Evolutionary conservation across 495 filamentous ascomycete genomes (phyloP), one percentile per base, ranked within the genome.

Genomic region (Copromyces sp.): DNA sequence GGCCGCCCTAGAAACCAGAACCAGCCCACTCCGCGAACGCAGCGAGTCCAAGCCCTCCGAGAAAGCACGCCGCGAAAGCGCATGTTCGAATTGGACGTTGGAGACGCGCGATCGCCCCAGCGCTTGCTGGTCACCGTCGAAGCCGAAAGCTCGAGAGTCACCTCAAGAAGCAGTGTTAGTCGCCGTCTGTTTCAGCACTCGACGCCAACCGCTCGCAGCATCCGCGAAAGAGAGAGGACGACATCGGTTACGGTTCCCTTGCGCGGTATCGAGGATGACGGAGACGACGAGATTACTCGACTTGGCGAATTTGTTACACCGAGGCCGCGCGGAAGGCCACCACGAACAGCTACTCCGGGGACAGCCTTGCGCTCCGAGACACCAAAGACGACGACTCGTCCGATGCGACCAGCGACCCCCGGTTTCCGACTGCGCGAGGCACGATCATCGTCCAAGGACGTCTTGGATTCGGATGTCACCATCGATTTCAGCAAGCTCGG

Each of bases 41-140:
- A 82, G 74, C 72, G 76, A 78, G 73, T 68, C 74, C 14, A 47
- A 76, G 41, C 71, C 78, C 73, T 70, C 74, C 69, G 72, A 77
- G 41, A 72, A 42, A 79, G 75, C 41, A 87, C 87, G 14, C 86
- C 87, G 42, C 81, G 81, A 29, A 87, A 87, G 75, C 85, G 83
- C 73, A 87, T 80, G 16, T 87, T 88, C 69, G 81, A 87, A 77
- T 80, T 88, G 53, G 85, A 88, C 44, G 83, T 87, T 20, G 87
- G 86, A 14, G 77, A 86, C 59, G 75, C 80, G 9, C 72, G 77
- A 44, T 84, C 86, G 47, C 85, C 86, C 8, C 85, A 87, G 74
- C 85, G 83, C 74, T 79, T 88, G 39, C 79, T 80, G 68, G 86
- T 88, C 47, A 88, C 87, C 0, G 84, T 88, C 59, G 84, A 88